A percentile compares a stretch with the other conserved stretches of the same genome.
Conservation (phyloP, 2,329 filamentous ascomycete species). For the Diaporthe caulivora region DNA sequence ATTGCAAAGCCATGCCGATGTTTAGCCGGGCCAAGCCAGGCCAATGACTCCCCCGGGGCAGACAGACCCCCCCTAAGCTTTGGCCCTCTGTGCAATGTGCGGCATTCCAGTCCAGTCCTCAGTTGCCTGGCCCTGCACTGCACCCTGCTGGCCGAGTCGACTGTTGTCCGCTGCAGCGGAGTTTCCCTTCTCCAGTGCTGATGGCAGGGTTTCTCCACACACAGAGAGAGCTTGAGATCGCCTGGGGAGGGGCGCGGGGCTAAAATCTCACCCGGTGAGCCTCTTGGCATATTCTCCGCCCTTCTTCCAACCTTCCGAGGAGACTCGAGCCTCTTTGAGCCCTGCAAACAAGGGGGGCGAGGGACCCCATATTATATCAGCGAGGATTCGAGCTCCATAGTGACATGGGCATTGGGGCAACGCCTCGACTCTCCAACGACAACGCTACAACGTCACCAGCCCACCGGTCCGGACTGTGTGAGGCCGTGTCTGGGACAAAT, state of each 20-base stretch:
- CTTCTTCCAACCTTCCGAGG: too few relatives aligned
- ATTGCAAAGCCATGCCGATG: background rate
- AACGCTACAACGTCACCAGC: background rate
- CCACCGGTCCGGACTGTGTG: background rate
- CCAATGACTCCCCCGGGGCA: background rate
- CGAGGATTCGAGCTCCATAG: conserved; percentile 7
- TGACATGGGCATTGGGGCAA: background rate
- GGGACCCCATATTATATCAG: too few relatives aligned
- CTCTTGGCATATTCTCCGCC: conserved; percentile 14
- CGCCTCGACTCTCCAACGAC: background rate
- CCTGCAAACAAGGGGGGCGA: conserved; percentile 1
- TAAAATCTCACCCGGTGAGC: background rate
- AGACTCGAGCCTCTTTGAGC: background rate
- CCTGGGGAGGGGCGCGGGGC: too few relatives aligned
- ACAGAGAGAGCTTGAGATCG: too few relatives aligned
- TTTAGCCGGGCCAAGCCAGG: background rate
- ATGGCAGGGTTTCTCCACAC: conserved; percentile 30
- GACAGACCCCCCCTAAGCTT: too few relatives aligned
- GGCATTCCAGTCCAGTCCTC: too few relatives aligned
- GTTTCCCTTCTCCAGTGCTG: too few relatives aligned
- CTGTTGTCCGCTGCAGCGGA: background rate
- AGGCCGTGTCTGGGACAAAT: background rate
- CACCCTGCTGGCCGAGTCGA: background rate
- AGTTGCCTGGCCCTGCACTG: background rate
- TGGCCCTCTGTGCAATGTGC: too few relatives aligned